Evolutionary conservation across 2,329 filamentous ascomycete genomes (phyloP).

Genomic region (Pestalotiopsis sp.): DNA sequence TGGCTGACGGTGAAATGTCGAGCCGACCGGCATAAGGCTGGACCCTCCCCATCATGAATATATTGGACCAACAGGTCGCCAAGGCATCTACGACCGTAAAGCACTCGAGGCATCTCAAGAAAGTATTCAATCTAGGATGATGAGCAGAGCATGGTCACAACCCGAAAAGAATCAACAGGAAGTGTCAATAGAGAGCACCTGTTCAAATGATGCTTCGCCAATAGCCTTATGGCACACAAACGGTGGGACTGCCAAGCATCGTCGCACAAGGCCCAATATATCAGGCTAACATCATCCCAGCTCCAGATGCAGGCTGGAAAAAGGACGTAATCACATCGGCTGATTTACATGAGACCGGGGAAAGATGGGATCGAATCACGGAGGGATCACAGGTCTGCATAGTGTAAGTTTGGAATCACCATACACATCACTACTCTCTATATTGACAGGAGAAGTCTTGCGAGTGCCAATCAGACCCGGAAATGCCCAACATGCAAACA

Average conservation of each 20-base stretch:
- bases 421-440: background rate
- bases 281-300: background rate
- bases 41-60: background rate
- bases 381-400: background rate
- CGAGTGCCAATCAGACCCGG: background rate
- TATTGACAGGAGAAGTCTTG: background rate
- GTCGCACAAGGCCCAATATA: background rate
- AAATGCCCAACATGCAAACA: conserved; percentile 22
- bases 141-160: background rate
- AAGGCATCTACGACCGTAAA: background rate
- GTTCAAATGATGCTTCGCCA: background rate
- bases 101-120: background rate
- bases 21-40: background rate
- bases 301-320: background rate
- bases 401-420: background rate
- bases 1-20: background rate
- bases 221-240: background rate
- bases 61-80: background rate
- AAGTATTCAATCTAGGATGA: background rate
- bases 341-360: background rate
- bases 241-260: background rate
- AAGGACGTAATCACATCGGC: background rate
- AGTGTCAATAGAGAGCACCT: background rate
- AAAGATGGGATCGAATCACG: background rate
- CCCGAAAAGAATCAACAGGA: background rate